Conservation (phyloP, 371 early-diverging fungal species). For the Mortierella sp. region DNA sequence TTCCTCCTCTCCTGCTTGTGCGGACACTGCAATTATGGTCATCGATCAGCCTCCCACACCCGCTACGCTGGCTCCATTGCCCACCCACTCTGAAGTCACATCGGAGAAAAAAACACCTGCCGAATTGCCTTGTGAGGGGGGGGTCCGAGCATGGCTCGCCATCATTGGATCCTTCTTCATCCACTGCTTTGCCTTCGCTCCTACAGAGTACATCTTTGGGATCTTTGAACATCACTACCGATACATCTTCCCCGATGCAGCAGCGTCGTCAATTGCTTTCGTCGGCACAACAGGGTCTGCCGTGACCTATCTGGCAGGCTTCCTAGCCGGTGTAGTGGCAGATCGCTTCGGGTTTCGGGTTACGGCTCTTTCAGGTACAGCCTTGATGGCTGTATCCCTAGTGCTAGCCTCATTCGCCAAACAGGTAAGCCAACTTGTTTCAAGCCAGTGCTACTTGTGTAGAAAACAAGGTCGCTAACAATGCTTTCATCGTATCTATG, state of each 20-base stretch:
- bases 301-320: conserved; percentile 42
- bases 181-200: conserved; percentile 47
- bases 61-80: neutral
- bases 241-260: conserved; percentile 19
- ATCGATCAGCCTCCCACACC: neutral
- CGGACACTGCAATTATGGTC: neutral
- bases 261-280: conserved; percentile 43
- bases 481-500: neutral
- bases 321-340: conserved; percentile 44
- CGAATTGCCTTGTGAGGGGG: conserved; percentile 23
- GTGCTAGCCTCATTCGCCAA: conserved; percentile 39
- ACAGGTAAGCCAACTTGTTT: conserved; percentile 17
- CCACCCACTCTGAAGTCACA: neutral
- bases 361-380: conserved; percentile 28
- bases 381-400: conserved; percentile 33
- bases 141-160: conserved; percentile 33
- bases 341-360: conserved; percentile 47
- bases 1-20: neutral
- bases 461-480: neutral
- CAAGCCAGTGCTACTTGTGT: neutral
- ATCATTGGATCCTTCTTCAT: conserved; percentile 42
- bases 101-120: neutral
- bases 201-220: conserved; percentile 48
- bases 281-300: conserved; percentile 49
- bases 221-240: conserved; percentile 49